Evolutionary conservation across 2,329 filamentous ascomycete species (phyloP).

Genomic region (Leptographium flavum): DNA sequence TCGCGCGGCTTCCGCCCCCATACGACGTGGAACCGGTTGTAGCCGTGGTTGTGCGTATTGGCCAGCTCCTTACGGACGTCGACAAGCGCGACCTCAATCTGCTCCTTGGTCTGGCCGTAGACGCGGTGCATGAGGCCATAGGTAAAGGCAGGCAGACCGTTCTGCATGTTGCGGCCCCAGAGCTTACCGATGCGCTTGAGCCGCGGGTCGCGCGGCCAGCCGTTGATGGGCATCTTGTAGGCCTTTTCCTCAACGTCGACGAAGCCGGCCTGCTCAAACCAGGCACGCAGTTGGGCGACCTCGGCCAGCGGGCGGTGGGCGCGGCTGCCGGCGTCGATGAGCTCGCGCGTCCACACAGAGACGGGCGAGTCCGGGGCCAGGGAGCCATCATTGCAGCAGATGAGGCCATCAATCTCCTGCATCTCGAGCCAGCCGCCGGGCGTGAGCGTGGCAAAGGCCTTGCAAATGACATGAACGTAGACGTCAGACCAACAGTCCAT

Average conservation of each 20-base stretch:
- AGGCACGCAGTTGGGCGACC: conserved; percentile 12
- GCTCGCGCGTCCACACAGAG: conserved; percentile 12
- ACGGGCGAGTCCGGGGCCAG: conserved; percentile 10
- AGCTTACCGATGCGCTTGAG: conserved; percentile 19
- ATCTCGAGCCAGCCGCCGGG: conserved; percentile 42
- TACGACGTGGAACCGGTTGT: conserved; percentile 33
- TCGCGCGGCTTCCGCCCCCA: conserved; percentile 39
- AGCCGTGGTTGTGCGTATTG: conserved; percentile 32
- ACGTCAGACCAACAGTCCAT: conserved; percentile 35
- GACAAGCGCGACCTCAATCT: conserved; percentile 28
- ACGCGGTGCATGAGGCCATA: conserved; percentile 19
- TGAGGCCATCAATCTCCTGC: conserved; percentile 27
- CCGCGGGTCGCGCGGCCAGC: conserved; percentile 17
- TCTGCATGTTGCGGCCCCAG: conserved; percentile 16
- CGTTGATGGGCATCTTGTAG: conserved; percentile 19
- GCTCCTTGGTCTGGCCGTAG: conserved; percentile 24
- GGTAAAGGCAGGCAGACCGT: conserved; percentile 18
- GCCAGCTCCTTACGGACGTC: conserved; percentile 32
- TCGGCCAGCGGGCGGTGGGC: conserved; percentile 11
- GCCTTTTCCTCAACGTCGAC: conserved; percentile 17
- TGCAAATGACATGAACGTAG: conserved; percentile 32
- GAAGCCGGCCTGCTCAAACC: conserved; percentile 17
- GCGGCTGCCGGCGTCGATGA: conserved; percentile 8
- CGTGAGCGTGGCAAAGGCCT: conserved; percentile 31
- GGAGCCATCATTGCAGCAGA: conserved; percentile 15